Evolutionary conservation across 2,329 filamentous ascomycete species (phyloP).

Genomic region (Metarhizium album): DNA sequence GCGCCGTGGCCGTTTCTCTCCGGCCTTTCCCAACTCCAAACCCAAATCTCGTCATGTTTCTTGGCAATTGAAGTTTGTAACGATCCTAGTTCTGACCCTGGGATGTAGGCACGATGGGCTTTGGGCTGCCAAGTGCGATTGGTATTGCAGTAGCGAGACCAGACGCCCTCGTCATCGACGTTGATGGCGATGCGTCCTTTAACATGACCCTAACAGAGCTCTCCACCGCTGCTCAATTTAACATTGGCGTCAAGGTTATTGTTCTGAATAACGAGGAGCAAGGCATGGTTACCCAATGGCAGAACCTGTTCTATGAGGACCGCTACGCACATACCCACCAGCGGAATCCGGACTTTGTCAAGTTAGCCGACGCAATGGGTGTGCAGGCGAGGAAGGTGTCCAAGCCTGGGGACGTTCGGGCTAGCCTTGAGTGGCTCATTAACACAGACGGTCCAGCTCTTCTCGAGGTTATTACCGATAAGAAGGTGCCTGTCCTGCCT

Average conservation of each 20-base stretch:
- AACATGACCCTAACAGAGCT: slow-evolving; percentile 96
- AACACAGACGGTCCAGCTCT: slow-evolving; percentile 80
- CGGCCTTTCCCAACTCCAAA: slow-evolving; percentile 21
- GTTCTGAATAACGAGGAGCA: slow-evolving; percentile 50
- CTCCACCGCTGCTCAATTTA: slow-evolving; percentile 84
- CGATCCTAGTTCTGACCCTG: neutral
- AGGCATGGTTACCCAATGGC: slow-evolving; percentile 97
- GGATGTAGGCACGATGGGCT: slow-evolving; percentile 85
- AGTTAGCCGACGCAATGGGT: slow-evolving; percentile 22
- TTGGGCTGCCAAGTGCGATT: slow-evolving; percentile 85
- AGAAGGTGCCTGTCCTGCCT: slow-evolving; percentile 83
- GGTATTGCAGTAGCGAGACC: slow-evolving; percentile 61
- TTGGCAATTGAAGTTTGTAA: neutral
- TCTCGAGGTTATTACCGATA: slow-evolving; percentile 84
- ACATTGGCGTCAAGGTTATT: slow-evolving; percentile 90
- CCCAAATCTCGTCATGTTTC: neutral
- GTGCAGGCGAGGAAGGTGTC: neutral
- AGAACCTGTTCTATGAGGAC: slow-evolving; percentile 92
- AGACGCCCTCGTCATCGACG: slow-evolving; percentile 81
- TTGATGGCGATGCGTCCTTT: slow-evolving; percentile 96
- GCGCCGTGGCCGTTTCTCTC: slow-evolving; percentile 58
- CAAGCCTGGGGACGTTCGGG: neutral
- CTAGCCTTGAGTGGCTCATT: slow-evolving; percentile 75
- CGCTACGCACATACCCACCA: slow-evolving; percentile 87
- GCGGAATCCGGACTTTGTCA: slow-evolving; percentile 88